Base-by-base conservation (phyloP, 148 eudicot species). In the Chenopodium suecicum region DNA sequence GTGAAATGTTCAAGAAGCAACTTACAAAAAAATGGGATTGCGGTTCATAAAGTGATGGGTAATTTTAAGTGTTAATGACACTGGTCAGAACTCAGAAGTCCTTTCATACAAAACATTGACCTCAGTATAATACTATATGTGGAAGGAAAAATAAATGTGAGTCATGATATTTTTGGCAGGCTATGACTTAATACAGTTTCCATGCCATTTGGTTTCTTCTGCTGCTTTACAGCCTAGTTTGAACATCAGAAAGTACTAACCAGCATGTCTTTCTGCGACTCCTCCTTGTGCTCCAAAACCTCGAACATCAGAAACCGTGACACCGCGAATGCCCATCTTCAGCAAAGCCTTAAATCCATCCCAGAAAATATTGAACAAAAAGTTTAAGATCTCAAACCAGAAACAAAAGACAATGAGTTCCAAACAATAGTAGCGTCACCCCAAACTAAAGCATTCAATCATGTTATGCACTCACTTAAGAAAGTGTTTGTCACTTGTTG, bases 281-380 rank as follows among this genome's bases (percentile, higher is more conserved):
- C 94, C 98, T 63, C 94, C 98, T 87, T 94, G 98, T 58, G 97
- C 92, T 68, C 98, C 98, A 87, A 92, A 94, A 44, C 98, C 97
- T 86, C 90, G 87, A 78, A 94, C 97, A 84, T 94, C 98, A 79
- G 98, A 94, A 75, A 94, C 90, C 1, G 97, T 92, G 76, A 94
- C 92, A 77, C 98, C 98, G 50, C 93, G 97, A 70, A 94, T 94
- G 54, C 98, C 98, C 87, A 89, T 88, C 83, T 89, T 90, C 84
- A 92, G 82, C 84, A 94, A 81, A 66, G 98, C 98, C 97, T 94
- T 82, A 79, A 84, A 52, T 70, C 58, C 41, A 22, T n/a, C 47
- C 13, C 46, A 11, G 3, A 32, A 44, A 44, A 27, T 16, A 46
- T 1, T 48, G 17, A 47, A 27, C 11, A 41, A 74, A 63, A 50